phyloP scores from a whole-genome alignment of 139 green algal genomes.

The Edaphochlamys debaryana region DNA sequence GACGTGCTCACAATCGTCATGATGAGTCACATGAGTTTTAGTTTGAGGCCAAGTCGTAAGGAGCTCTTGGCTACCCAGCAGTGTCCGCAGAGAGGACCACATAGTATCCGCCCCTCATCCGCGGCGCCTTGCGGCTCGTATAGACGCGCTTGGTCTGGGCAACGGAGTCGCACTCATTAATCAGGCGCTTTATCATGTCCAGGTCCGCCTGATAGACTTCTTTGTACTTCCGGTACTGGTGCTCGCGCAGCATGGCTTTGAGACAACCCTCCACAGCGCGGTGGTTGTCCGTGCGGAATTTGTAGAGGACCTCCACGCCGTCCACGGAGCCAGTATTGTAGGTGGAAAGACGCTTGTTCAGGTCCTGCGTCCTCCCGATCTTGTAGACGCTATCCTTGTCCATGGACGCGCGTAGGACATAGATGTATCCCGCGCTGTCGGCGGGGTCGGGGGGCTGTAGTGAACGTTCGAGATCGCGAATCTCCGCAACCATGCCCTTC shows the following conservation, averaged over 20 bases:
- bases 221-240: not conserved
- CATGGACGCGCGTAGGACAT: not conserved
- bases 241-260: not conserved
- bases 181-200: not conserved
- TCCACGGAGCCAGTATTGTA: not conserved
- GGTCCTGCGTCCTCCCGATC: not conserved
- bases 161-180: not conserved
- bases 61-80: too few relatives aligned
- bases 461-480: not conserved
- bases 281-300: not conserved
- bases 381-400: not conserved
- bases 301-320: not conserved
- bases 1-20: too few relatives aligned
- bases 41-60: too few relatives aligned
- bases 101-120: not conserved
- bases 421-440: not conserved
- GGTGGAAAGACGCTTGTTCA: not conserved
- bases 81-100: not conserved
- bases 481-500: not conserved
- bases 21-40: too few relatives aligned
- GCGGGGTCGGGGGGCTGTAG: not conserved
- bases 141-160: not conserved
- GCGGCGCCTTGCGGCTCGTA: not conserved
- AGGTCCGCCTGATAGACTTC: slow-evolving; percentile 6
- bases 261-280: not conserved